phyloP scores from a whole-genome alignment of 805 yeast species.

The Saccharomycopsis babjevae region DNA sequence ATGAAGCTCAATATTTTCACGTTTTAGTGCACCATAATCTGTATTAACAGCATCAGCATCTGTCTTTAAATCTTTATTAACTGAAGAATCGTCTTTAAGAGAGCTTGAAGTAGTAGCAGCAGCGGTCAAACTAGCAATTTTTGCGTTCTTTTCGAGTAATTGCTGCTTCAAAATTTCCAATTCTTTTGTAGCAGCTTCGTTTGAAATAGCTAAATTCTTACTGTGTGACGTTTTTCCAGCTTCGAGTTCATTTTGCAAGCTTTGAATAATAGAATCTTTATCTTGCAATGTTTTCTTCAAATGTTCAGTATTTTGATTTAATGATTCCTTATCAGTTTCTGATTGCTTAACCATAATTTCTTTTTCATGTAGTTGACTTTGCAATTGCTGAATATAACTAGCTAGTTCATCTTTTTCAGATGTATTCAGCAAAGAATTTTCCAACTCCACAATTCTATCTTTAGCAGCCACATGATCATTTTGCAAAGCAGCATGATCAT shows the following conservation, averaged over 20 bases:
- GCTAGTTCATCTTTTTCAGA: conserved; percentile 1
- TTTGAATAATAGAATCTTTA: neutral
- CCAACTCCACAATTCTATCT: neutral
- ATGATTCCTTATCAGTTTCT: neutral
- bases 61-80: neutral
- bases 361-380: neutral
- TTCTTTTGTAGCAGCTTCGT: conserved; percentile 1
- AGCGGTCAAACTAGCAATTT: neutral
- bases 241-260: neutral
- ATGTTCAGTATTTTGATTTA: neutral
- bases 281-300: neutral
- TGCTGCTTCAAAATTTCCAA: conserved; percentile 3
- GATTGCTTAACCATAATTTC: neutral
- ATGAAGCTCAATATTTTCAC: conserved; percentile 35
- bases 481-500: neutral
- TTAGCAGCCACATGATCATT: conserved; percentile 2
- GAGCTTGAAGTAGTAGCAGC: neutral
- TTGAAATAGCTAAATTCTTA: conserved; percentile 4
- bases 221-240: neutral
- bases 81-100: neutral
- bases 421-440: neutral
- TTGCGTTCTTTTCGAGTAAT: conserved; percentile 7
- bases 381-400: neutral
- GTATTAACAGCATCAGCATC: conserved; percentile 7
- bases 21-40: conserved; percentile 31